Conservation (phyloP, 331 rosid genomes). For the Saraca asoca region DNA sequence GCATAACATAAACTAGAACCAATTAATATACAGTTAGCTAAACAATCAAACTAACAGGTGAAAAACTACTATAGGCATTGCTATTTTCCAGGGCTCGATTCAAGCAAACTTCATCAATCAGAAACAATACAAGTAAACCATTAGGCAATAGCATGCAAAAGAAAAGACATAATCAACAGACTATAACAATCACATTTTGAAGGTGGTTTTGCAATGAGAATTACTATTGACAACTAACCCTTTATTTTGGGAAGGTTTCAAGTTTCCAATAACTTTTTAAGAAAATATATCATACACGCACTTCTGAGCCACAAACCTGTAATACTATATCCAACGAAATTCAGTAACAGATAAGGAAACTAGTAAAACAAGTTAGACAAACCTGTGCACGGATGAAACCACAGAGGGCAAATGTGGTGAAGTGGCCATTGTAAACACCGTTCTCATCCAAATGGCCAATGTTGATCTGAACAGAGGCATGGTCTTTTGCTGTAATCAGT, state of each 20-base stretch:
- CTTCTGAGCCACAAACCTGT: not conserved
- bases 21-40: too few relatives aligned
- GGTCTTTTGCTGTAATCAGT: constrained; percentile 77
- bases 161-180: not conserved
- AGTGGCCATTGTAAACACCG: constrained; percentile 70
- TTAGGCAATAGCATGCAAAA: too few relatives aligned
- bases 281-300: not conserved
- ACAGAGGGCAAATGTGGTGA: constrained; percentile 78
- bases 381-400: constrained; percentile 86
- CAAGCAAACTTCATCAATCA: too few relatives aligned
- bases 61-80: too few relatives aligned
- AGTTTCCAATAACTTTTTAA: not conserved
- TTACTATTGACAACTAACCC: not conserved
- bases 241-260: not conserved
- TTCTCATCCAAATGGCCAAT: constrained; percentile 78
- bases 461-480: constrained; percentile 82
- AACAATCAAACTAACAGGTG: too few relatives aligned
- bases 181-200: not conserved
- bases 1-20: too few relatives aligned
- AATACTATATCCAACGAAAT: not conserved
- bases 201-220: not conserved
- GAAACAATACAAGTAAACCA: too few relatives aligned
- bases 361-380: not conserved
- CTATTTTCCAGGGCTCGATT: too few relatives aligned
- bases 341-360: not conserved